Evolutionary conservation across 345 rosid species (phyloP).

Genomic region (Pseudoturritis turrita): DNA sequence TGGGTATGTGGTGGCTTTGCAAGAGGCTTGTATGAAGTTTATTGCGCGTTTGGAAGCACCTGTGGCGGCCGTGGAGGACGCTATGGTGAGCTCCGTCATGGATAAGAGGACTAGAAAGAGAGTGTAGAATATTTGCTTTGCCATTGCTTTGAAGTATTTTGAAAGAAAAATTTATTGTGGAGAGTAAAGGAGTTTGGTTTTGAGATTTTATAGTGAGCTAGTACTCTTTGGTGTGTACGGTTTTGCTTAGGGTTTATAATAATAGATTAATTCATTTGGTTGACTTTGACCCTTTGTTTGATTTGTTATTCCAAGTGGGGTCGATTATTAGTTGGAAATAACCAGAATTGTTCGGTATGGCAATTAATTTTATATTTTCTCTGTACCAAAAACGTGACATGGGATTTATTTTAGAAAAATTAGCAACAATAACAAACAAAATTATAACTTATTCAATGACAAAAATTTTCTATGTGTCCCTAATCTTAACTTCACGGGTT

Average conservation of each 20-base stretch:
- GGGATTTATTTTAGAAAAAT: background rate
- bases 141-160: slow-evolving; percentile 17
- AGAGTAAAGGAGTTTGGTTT: background rate
- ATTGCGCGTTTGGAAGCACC: slow-evolving; percentile 17
- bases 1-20: slow-evolving; percentile 65
- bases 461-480: no score
- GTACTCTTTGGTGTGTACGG: background rate
- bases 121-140: slow-evolving; percentile 10
- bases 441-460: no score
- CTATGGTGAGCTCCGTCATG: background rate
- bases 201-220: slow-evolving; percentile 17
- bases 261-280: background rate
- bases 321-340: slow-evolving; percentile 19
- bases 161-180: slow-evolving; percentile 5
- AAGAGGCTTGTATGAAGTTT: slow-evolving; percentile 55
- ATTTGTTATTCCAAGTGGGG: slow-evolving; percentile 13
- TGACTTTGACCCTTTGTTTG: slow-evolving; percentile 19
- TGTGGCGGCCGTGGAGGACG: background rate
- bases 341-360: slow-evolving; percentile 17
- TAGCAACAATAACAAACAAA: no score
- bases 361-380: background rate
- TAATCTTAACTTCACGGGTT: no score
- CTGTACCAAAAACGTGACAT: background rate
- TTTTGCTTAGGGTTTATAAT: slow-evolving; percentile 8
- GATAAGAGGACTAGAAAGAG: slow-evolving; percentile 16